Conservation (phyloP, 2,329 filamentous ascomycete genomes). For the Pseudogymnoascus destructans region DNA sequence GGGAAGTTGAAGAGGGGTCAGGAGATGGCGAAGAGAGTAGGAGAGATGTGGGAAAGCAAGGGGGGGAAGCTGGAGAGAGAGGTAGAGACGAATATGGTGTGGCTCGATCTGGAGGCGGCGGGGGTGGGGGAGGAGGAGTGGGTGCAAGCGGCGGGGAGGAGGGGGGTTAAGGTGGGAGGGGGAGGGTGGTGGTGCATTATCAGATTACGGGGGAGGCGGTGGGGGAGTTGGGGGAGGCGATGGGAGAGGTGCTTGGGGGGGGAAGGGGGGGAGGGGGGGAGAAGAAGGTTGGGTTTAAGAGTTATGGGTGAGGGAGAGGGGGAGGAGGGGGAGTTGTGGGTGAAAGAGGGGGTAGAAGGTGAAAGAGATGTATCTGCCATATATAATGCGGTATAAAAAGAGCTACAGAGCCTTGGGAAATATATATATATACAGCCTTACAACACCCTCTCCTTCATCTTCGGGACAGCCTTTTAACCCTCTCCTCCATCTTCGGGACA, state of each 20-base stretch:
- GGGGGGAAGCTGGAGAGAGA: slow-evolving; percentile 48
- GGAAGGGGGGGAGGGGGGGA: not conserved
- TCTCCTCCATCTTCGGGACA: no score
- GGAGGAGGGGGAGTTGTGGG: not conserved
- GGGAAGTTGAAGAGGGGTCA: slow-evolving; percentile 51
- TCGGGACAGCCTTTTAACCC: no score
- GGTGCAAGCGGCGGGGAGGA: no score
- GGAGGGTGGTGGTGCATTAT: slow-evolving; percentile 55
- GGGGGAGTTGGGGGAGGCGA: slow-evolving; percentile 33
- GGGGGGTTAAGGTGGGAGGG: slow-evolving; percentile 40
- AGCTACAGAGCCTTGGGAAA: not conserved
- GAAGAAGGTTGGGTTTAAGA: not conserved
- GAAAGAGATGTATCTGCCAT: not conserved
- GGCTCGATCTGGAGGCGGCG: slow-evolving; percentile 49
- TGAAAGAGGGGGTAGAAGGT: not conserved
- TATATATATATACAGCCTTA: not conserved
- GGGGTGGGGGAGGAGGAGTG: slow-evolving; percentile 39
- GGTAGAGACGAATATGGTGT: slow-evolving; percentile 64
- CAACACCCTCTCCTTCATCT: not conserved
- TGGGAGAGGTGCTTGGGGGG: slow-evolving; percentile 25
- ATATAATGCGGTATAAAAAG: not conserved
- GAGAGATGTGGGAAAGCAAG: slow-evolving; percentile 43
- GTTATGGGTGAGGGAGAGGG: not conserved
- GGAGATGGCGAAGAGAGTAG: slow-evolving; percentile 47
- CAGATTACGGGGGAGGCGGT: slow-evolving; percentile 52